Evolutionary conservation across 73 alveolate species (phyloP), one percentile per base, ranked within the genome.

Genomic region (Uronychia binucleata): DNA sequence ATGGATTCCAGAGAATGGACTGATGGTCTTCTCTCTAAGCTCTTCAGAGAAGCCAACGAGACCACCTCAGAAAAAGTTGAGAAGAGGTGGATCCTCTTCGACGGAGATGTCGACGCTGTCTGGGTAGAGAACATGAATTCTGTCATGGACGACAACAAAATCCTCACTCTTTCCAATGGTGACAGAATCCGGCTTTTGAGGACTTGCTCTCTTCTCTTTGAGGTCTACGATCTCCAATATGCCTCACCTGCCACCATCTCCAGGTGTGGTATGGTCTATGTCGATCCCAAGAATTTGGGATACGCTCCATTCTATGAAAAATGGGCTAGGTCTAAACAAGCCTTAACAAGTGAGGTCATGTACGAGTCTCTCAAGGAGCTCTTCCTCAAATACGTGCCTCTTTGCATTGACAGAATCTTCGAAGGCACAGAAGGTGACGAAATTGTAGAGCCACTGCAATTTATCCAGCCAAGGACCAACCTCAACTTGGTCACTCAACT

Each of bases 201-300:
- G 57, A 91, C 89, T 87, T 98, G 99, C 90, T 89, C 97, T 30
- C 90, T 97, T 94, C 93, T 96, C 76, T 96, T 94, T 32, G 99
- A 95, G 82, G 99, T 97, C 34, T 96, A 80, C 78, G 98, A 96
- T 90, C 85, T 97, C 60, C 96, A 93, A 86, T 98, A 97, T 86
- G 99, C 99, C 31, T 97, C 99, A n/a, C 99, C 99, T 1, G 99
- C 99, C 34, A 99, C 99, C 26, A 97, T 99, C 59, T 96, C 99
- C 79, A 97, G 99, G 90, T 98, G 99, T 85, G 99, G 99, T 94
- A 99, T 99, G 99, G 98, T 99, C 79, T 99, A 97, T 87, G 99
- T 97, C 1, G 99, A 98, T 81, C 95, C 97, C 29, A 88, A 88
- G 86, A 90, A 94, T 84, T 87, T 89, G 1, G 95, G 97, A 28